Evolutionary conservation across 192 early-diverging fungal genomes (phyloP).

Genomic region (Backusella australiensis): DNA sequence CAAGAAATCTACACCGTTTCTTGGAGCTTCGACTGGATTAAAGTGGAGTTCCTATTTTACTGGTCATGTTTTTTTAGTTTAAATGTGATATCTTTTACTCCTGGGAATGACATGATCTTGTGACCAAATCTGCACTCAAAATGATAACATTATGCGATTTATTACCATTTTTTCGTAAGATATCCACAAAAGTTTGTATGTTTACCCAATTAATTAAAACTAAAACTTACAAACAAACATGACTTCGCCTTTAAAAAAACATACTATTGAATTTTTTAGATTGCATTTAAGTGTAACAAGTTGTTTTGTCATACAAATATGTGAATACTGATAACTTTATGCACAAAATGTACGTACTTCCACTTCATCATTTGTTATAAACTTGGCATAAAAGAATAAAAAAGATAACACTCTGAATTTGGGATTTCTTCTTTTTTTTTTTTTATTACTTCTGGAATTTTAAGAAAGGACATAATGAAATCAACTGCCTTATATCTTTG

Average conservation of each 20-base stretch:
- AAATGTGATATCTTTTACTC: background rate
- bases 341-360: background rate
- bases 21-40: background rate
- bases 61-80: background rate
- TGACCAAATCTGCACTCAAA: background rate
- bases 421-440: background rate
- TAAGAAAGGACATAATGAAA: background rate
- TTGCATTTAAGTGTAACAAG: background rate
- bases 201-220: background rate
- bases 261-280: background rate
- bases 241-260: background rate
- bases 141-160: background rate
- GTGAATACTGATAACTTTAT: background rate
- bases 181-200: background rate
- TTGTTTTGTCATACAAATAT: background rate
- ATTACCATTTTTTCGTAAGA: background rate
- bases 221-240: background rate
- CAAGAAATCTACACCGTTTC: background rate
- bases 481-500: background rate
- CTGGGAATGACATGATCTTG: background rate
- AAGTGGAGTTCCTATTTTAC: too few species aligned
- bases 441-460: background rate
- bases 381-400: background rate
- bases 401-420: background rate
- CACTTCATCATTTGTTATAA: background rate